Evolutionary conservation across 2,329 filamentous ascomycete genomes (phyloP).

Genomic region (Diaporthe destruens): DNA sequence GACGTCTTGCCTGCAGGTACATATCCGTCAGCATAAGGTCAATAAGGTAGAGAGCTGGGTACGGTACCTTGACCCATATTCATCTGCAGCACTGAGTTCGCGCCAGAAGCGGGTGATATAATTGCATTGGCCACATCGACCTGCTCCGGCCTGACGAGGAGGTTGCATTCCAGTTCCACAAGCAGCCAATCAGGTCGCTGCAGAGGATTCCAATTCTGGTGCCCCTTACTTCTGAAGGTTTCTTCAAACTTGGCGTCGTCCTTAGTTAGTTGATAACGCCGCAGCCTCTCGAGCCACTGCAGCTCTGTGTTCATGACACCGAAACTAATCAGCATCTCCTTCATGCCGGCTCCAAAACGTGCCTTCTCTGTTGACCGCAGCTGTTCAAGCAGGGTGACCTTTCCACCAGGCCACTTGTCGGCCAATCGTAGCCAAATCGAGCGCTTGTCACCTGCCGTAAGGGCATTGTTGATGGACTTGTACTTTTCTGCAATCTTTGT

Average conservation of each 20-base stretch:
- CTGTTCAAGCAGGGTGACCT: slow-evolving; percentile 59
- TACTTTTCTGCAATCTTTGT: not conserved
- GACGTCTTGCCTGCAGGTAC: slow-evolving; percentile 65
- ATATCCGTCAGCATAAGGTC: not conserved
- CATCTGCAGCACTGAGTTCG: slow-evolving; percentile 73
- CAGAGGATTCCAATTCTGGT: slow-evolving; percentile 68
- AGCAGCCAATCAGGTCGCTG: slow-evolving; percentile 73
- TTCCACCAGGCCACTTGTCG: slow-evolving; percentile 59
- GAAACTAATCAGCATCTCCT: slow-evolving; percentile 56
- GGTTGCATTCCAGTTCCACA: slow-evolving; percentile 73
- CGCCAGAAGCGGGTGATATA: slow-evolving; percentile 62
- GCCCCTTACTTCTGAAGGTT: slow-evolving; percentile 62
- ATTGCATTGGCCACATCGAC: slow-evolving; percentile 72
- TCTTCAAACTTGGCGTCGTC: slow-evolving; percentile 51
- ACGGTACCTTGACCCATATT: slow-evolving; percentile 72
- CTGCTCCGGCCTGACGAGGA: slow-evolving; percentile 73
- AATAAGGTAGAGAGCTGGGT: not conserved
- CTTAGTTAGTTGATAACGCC: slow-evolving; percentile 47
- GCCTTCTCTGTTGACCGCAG: slow-evolving; percentile 52
- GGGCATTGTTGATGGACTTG: not conserved
- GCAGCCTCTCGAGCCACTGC: slow-evolving; percentile 61
- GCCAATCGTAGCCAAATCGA: slow-evolving; percentile 56
- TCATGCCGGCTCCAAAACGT: slow-evolving; percentile 52
- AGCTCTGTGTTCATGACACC: slow-evolving; percentile 58
- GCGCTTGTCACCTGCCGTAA: not conserved